These are phyloP conservation scores for Podospora australis DNA, from an alignment of 495 filamentous ascomycete species.

Conservation along the genomic window DNA sequence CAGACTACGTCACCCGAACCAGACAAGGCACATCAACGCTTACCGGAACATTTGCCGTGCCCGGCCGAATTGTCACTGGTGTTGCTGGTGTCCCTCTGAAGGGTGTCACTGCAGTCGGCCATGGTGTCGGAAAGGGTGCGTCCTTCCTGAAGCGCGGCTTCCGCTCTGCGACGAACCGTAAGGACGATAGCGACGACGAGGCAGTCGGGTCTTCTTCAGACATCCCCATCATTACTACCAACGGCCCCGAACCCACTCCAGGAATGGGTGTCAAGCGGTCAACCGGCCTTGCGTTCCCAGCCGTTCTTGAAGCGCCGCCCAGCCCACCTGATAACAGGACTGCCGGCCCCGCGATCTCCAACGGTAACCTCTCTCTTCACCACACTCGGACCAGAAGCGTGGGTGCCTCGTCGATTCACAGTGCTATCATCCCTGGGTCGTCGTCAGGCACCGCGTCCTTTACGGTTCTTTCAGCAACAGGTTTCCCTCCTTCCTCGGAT, in stretches of 20 bases:
- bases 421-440: slow-evolving; percentile 47
- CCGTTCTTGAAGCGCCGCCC: slow-evolving; percentile 22
- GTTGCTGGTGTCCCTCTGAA: slow-evolving; percentile 83
- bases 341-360: slow-evolving; percentile 19
- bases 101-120: slow-evolving; percentile 72
- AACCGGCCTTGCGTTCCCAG: slow-evolving; percentile 20
- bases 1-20: slow-evolving; percentile 81
- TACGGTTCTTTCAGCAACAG: slow-evolving; percentile 69
- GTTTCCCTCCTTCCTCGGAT: slow-evolving; percentile 72
- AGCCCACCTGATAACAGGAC: slow-evolving; percentile 32
- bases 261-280: slow-evolving; percentile 31
- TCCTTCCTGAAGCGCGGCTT: slow-evolving; percentile 80
- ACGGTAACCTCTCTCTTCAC: slow-evolving; percentile 27
- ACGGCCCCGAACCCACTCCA: slow-evolving; percentile 31
- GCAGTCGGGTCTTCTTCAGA: slow-evolving; percentile 27
- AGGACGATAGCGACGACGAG: slow-evolving; percentile 47
- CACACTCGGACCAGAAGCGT: slow-evolving; percentile 66
- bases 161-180: slow-evolving; percentile 42
- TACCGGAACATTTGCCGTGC: slow-evolving; percentile 80
- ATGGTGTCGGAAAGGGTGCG: slow-evolving; percentile 79
- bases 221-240: slow-evolving; percentile 40
- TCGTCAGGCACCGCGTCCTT: slow-evolving; percentile 73
- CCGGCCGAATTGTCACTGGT: slow-evolving; percentile 81
- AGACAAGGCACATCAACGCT: slow-evolving; percentile 91
- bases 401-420: slow-evolving; percentile 53